Percentiles rank a stretch among this genome's conserved stretches.
Evolutionary conservation across 257 asterid species (phyloP).

Genomic region (Prunella vulgaris): DNA sequence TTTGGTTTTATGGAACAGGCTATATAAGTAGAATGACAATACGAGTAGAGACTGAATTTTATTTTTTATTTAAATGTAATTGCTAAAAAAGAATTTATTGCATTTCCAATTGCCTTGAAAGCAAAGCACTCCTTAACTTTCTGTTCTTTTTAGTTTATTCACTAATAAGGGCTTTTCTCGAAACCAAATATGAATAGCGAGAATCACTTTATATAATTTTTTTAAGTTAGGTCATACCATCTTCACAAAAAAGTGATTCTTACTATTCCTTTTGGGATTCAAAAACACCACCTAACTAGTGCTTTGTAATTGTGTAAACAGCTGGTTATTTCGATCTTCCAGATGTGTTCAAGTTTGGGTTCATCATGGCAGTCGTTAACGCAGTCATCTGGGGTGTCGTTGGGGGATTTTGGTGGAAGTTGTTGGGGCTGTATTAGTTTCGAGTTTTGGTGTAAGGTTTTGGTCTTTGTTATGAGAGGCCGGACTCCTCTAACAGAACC

Average conservation of each 20-base stretch:
- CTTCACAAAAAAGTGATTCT: too few species aligned
- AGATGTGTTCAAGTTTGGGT: conserved; percentile 78
- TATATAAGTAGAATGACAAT: too few species aligned
- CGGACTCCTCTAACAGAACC: conserved; percentile 6
- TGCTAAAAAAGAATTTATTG: background rate
- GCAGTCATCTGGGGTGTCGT: conserved; percentile 74
- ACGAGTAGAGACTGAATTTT: background rate
- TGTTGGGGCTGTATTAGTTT: conserved; percentile 73
- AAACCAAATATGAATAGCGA: too few species aligned
- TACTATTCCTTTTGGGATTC: too few species aligned
- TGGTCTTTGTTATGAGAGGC: conserved; percentile 11
- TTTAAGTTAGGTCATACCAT: too few species aligned
- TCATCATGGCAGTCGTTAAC: conserved; percentile 75
- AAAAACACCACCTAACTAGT: background rate
- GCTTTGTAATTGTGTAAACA: conserved; percentile 33
- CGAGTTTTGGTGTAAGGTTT: conserved; percentile 19
- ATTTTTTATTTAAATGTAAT: background rate
- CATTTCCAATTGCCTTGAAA: background rate
- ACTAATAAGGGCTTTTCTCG: background rate
- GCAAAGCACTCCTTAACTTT: background rate
- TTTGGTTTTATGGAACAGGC: too few species aligned
- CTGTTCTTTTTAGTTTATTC: background rate
- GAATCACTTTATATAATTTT: too few species aligned
- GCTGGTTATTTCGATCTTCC: conserved; percentile 96
- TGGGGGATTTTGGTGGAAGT: conserved; percentile 92